Evolutionary conservation across 345 rosid species (phyloP).

Genomic region (Eucalyptus coolabah): DNA sequence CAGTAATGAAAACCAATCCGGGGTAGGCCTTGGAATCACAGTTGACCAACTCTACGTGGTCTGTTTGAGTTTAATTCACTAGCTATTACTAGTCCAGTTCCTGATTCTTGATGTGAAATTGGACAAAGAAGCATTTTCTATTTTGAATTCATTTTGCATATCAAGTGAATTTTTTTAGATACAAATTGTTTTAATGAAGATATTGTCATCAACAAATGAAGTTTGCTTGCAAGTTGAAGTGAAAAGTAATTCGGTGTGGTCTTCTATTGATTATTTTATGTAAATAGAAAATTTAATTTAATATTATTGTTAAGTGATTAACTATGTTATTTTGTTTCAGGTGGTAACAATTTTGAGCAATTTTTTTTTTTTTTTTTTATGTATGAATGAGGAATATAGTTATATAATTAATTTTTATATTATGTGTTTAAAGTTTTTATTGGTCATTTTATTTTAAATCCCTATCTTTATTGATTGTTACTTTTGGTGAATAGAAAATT

Average conservation of each 20-base stretch:
- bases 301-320: neutral
- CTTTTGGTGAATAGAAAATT: neutral
- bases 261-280: neutral
- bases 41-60: rapidly evolving
- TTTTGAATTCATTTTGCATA: neutral
- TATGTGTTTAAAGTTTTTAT: neutral
- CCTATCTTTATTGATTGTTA: neutral
- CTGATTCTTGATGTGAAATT: rapidly evolving
- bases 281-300: neutral
- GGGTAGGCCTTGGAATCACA: neutral
- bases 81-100: neutral
- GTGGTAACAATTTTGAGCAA: neutral
- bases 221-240: neutral
- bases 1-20: neutral
- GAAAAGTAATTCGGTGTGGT: neutral
- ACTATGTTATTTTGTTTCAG: neutral
- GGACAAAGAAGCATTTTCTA: rapidly evolving
- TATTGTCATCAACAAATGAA: too few relatives aligned
- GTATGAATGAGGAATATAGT: neutral
- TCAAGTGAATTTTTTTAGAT: neutral
- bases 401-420: neutral
- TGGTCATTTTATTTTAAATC: neutral
- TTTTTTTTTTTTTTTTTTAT: neutral
- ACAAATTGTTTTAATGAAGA: too few relatives aligned
- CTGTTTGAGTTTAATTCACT: rapidly evolving